These are phyloP conservation scores for Chlorella sp. DNA, from an alignment of 139 green algal genomes.

Conservation along the genomic window DNA sequence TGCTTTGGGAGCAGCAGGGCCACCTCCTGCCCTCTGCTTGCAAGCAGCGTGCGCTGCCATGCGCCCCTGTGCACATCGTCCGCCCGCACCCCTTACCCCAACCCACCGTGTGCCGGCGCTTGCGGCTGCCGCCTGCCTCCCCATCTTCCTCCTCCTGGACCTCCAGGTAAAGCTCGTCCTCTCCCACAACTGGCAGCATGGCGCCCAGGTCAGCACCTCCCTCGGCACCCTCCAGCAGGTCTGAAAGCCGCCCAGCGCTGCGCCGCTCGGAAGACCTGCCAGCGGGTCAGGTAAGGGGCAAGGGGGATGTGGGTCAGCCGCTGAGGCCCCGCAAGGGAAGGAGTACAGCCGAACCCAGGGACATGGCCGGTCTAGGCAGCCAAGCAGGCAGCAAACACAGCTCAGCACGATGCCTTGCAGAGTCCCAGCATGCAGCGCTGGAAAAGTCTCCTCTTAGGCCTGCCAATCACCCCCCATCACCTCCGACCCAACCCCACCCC, in stretches of 20 bases:
- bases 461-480: neutral
- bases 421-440: too few species aligned
- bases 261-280: constrained; percentile 30
- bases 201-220: constrained; percentile 18
- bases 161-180: constrained; percentile 32
- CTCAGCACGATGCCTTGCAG: too few species aligned
- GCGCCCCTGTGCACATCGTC: neutral
- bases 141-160: neutral
- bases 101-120: constrained; percentile 17
- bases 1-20: too few species aligned
- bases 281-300: neutral
- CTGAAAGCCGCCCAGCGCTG: constrained; percentile 5
- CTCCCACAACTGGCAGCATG: constrained; percentile 40
- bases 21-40: neutral
- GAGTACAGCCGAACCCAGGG: too few species aligned
- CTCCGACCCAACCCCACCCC: neutral
- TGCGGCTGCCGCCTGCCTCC: neutral
- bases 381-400: too few species aligned
- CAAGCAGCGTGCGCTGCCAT: neutral
- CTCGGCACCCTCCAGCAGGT: constrained; percentile 2
- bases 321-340: neutral
- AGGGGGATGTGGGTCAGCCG: neutral
- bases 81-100: neutral
- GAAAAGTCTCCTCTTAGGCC: too few species aligned
- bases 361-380: too few species aligned